Evolutionary conservation across 371 early-diverging fungal genomes (phyloP).

Genomic region (Rhizopus delemar): DNA sequence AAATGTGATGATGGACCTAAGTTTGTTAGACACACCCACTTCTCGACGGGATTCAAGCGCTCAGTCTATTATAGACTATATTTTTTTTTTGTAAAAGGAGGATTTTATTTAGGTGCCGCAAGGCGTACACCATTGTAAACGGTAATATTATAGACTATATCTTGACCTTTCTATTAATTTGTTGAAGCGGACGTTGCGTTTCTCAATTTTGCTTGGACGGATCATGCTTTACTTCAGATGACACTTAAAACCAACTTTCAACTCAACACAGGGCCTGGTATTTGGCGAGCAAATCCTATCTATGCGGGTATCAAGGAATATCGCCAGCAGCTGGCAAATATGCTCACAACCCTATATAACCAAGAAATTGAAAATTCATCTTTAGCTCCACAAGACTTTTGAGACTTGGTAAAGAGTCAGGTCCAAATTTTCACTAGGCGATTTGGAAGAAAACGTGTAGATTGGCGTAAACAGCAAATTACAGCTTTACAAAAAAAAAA

Average conservation of each 20-base stretch:
- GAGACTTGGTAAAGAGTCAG: background rate
- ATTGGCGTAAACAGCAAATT: background rate
- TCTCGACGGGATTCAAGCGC: background rate
- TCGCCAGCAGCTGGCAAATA: no score
- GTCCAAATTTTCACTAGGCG: background rate
- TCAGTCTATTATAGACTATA: constrained; percentile 1
- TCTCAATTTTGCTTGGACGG: constrained; percentile 1
- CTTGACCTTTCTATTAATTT: background rate
- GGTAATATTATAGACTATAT: no score
- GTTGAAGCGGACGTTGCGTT: background rate
- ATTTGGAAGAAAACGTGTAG: background rate
- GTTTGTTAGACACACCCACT: background rate
- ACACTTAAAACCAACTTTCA: background rate
- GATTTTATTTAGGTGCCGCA: no score
- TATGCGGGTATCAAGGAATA: background rate
- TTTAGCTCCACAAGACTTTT: no score
- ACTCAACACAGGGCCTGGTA: constrained; percentile 1
- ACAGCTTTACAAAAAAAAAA: constrained; percentile 2
- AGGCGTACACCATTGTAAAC: no score
- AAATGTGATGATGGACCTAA: background rate
- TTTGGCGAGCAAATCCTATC: constrained; percentile 8
- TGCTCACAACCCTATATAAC: no score
- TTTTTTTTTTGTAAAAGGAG: no score
- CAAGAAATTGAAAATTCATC: no score
- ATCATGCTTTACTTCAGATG: constrained; percentile 8